Base-by-base conservation (phyloP, 2,329 filamentous ascomycete genomes). In the Neofusicoccum cordaticola region DNA sequence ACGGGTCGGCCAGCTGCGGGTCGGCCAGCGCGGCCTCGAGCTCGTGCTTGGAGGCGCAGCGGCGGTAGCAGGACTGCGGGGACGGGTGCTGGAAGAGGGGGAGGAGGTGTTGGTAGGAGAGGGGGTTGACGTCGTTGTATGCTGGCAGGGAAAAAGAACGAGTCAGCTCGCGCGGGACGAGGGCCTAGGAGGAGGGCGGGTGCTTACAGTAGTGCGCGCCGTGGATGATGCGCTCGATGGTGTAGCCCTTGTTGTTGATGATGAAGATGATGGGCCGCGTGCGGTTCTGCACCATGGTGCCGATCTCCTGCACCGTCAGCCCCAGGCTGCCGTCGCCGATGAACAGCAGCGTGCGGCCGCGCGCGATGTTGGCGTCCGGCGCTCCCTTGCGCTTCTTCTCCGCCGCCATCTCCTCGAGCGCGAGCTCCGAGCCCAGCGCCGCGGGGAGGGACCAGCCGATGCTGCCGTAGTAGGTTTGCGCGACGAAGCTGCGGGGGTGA, bases 271-370 rank as follows among this genome's bases (percentile, higher is more conserved):
- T 72, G 51, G 73, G 70, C 37, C 73, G 66, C 22, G 77, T 69
- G 19, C 72, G 68, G 64, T 71, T 72, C 27, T 74, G 68, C 22
- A 77, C 75, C 67, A 78, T 77, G 15, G 76, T 76, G 31, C 72
- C 71, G 5, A 78, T 70, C 67, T 78, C 75, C 61, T 78, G 75
- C 1, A 74, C 73, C 2, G 75, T 78, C n/a, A 74, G 69, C 66
- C 78, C 75, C 67, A 78, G 72, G 45, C 74, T 76, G 2, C 75
- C 76, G 65, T 78, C 76, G 47, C 76, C 76, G 56, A 73, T 68
- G 63, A 78, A 70, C 1, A 88, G 74, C 9, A 88, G 79, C 0
- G 85, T 84, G 62, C 84, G 65, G 4, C 74, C 71, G 5, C 39
- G 66, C 39, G 61, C 61, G 34, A 39, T 41, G 13, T 39, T 44